A percentile compares a stretch with the other conserved stretches of the same genome.
These are phyloP conservation scores for Neodidymelliopsis sp. DNA, from an alignment of 2,329 filamentous ascomycete genomes.

Conservation along the genomic window DNA sequence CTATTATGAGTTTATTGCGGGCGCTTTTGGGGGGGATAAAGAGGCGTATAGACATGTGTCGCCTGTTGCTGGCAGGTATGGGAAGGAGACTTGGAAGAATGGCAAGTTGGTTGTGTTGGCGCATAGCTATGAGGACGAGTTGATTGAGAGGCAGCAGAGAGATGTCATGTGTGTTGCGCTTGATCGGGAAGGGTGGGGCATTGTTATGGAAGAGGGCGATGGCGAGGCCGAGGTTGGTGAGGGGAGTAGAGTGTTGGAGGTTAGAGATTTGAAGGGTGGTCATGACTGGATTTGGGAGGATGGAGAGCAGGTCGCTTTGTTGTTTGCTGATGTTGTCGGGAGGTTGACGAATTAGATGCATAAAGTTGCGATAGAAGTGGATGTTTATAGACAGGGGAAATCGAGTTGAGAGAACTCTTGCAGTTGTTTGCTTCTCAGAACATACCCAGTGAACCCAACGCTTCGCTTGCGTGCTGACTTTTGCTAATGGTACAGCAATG, in stretches of 20 bases:
- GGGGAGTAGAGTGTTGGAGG: conserved; percentile 44
- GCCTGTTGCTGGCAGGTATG: conserved; percentile 59
- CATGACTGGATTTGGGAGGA: conserved; percentile 72
- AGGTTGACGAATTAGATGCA: conserved; percentile 14
- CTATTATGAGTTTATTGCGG: conserved; percentile 66
- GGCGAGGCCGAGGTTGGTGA: conserved; percentile 38
- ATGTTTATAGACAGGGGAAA: not conserved
- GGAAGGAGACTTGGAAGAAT: conserved; percentile 48
- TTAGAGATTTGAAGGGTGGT: conserved; percentile 60
- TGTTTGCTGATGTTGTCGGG: conserved; percentile 41
- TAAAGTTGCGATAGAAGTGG: not conserved
- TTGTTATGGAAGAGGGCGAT: conserved; percentile 36
- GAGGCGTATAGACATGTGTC: conserved; percentile 51
- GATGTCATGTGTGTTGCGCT: conserved; percentile 63
- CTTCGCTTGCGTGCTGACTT: conserved; percentile 26
- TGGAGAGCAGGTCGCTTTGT: conserved; percentile 63
- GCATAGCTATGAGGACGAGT: conserved; percentile 57
- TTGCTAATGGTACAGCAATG: conserved; percentile 42
- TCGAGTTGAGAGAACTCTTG: not conserved
- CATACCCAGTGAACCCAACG: conserved; percentile 29
- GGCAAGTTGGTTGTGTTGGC: conserved; percentile 52
- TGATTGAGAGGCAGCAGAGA: conserved; percentile 64
- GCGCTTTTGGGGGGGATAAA: conserved; percentile 64
- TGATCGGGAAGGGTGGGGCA: conserved; percentile 51
- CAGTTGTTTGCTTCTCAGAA: conserved; percentile 22